Evolutionary conservation across 2,329 filamentous ascomycete species (phyloP).

Genomic region (Nakataea oryzae): DNA sequence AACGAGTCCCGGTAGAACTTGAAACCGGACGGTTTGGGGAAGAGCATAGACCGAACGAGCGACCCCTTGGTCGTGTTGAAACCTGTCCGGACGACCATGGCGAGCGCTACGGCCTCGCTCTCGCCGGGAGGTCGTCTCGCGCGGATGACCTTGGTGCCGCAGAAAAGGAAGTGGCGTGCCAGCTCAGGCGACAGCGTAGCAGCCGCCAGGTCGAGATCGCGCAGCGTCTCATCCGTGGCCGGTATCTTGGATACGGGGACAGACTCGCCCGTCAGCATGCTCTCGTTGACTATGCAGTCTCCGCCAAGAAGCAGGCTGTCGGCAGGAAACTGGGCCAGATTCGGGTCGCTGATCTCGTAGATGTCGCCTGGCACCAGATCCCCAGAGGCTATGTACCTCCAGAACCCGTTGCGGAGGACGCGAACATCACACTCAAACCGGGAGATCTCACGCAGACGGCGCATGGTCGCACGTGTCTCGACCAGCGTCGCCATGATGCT

Average conservation of each 20-base stretch:
- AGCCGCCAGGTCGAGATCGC: conserved; percentile 64
- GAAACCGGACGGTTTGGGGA: conserved; percentile 96
- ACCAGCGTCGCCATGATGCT: conserved; percentile 84
- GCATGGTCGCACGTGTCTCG: conserved; percentile 90
- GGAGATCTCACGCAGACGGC: conserved; percentile 79
- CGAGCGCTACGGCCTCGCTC: conserved; percentile 73
- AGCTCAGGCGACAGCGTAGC: conserved; percentile 75
- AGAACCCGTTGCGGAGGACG: conserved; percentile 89
- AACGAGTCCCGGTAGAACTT: conserved; percentile 98
- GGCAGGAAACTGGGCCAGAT: conserved; percentile 76
- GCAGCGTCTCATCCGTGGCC: conserved; percentile 69
- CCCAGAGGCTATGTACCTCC: conserved; percentile 76
- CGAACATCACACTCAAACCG: conserved; percentile 91
- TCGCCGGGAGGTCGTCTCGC: conserved; percentile 55
- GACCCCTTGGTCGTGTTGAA: conserved; percentile 98
- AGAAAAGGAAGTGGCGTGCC: conserved; percentile 85
- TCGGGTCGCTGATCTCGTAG: conserved; percentile 93
- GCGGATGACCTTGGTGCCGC: conserved; percentile 89
- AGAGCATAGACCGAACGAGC: conserved; percentile 92
- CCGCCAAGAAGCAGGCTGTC: conserved; percentile 86
- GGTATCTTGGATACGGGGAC: conserved; percentile 92
- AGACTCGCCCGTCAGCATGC: conserved; percentile 96
- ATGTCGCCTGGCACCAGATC: conserved; percentile 93
- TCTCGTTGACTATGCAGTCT: conserved; percentile 98
- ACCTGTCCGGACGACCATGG: conserved; percentile 85